Evolutionary conservation across 345 rosid species (phyloP).

Genomic region (Euphorbia tirucalli): DNA sequence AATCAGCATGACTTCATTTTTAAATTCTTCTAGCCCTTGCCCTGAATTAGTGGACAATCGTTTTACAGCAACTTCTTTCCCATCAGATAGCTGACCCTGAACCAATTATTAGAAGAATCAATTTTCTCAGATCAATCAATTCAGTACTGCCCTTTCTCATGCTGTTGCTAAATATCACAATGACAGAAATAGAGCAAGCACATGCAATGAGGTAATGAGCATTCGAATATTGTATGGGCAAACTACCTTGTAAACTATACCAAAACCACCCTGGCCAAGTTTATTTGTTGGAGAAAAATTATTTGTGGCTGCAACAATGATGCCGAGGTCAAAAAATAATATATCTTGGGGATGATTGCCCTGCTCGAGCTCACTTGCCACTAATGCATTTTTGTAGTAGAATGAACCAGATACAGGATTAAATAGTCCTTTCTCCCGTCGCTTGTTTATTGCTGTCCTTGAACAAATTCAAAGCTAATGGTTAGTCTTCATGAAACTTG

Average conservation of each 20-base stretch:
- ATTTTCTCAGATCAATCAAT: background rate
- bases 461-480: conserved; percentile 3
- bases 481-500: background rate
- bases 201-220: no score
- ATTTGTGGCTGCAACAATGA: conserved; percentile 31
- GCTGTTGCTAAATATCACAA: background rate
- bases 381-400: background rate
- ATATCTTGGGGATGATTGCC: background rate
- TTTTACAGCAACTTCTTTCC: conserved; percentile 5
- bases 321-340: conserved; percentile 8
- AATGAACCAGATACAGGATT: background rate
- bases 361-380: background rate
- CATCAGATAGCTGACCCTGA: conserved; percentile 7
- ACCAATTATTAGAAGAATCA: background rate
- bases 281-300: conserved; percentile 31
- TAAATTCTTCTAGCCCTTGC: conserved; percentile 8
- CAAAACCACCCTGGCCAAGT: conserved; percentile 45
- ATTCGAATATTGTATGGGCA: background rate
- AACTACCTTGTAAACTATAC: conserved; percentile 38
- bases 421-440: background rate
- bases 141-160: background rate
- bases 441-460: background rate
- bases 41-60: conserved; percentile 2
- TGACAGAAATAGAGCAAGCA: no score
- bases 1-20: conserved; percentile 10